Percentiles rank a stretch among this genome's conserved stretches.
These are phyloP conservation scores for Cyclocybe cylindracea DNA, from an alignment of 768 basidiomycete genomes.

Conservation along the genomic window DNA sequence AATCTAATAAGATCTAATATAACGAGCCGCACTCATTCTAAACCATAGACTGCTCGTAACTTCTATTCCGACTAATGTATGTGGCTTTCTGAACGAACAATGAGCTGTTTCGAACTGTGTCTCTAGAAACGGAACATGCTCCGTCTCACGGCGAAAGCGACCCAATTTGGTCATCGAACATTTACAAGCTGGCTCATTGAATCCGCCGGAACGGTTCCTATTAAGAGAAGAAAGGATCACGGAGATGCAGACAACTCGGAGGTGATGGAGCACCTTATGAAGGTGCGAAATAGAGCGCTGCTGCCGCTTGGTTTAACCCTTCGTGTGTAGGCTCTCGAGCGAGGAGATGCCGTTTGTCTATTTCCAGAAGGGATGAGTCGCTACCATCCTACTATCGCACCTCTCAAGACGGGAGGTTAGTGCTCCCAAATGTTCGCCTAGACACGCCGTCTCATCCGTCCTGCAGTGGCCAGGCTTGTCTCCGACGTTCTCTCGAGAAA, in stretches of 20 bases:
- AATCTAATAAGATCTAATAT: not conserved
- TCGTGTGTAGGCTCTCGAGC: slow-evolving; percentile 61
- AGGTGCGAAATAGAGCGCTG: slow-evolving; percentile 37
- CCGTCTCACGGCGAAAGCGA: slow-evolving; percentile 85
- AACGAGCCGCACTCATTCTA: not conserved
- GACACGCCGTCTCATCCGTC: not conserved
- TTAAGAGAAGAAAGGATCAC: slow-evolving; percentile 76
- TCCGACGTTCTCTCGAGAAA: slow-evolving; percentile 77
- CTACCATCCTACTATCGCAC: slow-evolving; percentile 85
- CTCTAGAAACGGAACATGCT: slow-evolving; percentile 73
- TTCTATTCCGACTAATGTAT: slow-evolving; percentile 68
- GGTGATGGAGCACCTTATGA: slow-evolving; percentile 67
- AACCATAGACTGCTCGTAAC: slow-evolving; percentile 67
- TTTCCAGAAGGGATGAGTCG: slow-evolving; percentile 89
- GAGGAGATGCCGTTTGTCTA: slow-evolving; percentile 77
- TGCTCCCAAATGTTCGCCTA: not conserved
- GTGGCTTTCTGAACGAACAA: slow-evolving; percentile 7
- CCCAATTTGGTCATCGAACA: slow-evolving; percentile 79
- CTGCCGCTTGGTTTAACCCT: slow-evolving; percentile 8
- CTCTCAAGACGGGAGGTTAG: slow-evolving; percentile 83
- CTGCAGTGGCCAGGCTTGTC: slow-evolving; percentile 73
- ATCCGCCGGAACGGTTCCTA: slow-evolving; percentile 83
- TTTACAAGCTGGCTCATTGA: slow-evolving; percentile 93
- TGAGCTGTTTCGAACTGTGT: slow-evolving; percentile 1
- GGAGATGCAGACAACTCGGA: slow-evolving; percentile 64